Conservation (phyloP, 2,329 filamentous ascomycete species). For the Trichoderma hamatum region DNA sequence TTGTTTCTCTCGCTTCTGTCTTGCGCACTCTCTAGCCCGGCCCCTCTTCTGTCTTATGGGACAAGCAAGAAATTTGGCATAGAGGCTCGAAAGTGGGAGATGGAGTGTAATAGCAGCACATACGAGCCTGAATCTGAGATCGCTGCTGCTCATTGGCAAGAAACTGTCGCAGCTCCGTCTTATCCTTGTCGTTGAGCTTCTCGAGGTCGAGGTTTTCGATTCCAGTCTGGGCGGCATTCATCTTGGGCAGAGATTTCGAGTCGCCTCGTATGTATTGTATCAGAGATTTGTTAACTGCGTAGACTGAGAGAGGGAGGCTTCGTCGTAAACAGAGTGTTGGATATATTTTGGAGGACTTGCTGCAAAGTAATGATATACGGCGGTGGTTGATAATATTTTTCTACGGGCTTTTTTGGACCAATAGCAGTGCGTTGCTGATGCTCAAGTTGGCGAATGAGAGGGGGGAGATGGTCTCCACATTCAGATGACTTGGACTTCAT, state of each 20-base stretch:
- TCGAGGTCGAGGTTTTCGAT: slow-evolving; percentile 66
- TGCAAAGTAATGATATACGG: background rate
- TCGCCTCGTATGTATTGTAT: background rate
- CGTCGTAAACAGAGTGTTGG: background rate
- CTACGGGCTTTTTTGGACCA: background rate
- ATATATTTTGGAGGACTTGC: background rate
- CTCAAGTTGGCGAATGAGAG: slow-evolving; percentile 1
- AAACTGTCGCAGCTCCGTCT: slow-evolving; percentile 85
- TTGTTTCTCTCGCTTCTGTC: background rate
- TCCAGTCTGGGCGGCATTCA: slow-evolving; percentile 43
- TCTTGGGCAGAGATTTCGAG: slow-evolving; percentile 29
- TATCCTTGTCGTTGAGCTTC: slow-evolving; percentile 79
- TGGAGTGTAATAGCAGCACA: slow-evolving; percentile 37
- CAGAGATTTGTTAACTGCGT: background rate
- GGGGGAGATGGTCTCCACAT: background rate
- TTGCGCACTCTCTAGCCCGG: too few species aligned
- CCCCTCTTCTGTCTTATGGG: background rate
- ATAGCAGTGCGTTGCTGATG: background rate
- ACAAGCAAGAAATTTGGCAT: background rate
- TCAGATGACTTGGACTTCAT: background rate
- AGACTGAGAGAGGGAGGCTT: background rate
- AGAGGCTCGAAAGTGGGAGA: background rate
- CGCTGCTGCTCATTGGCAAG: slow-evolving; percentile 84
- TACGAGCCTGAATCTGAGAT: slow-evolving; percentile 66
- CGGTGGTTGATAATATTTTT: slow-evolving; percentile 14